Base-by-base conservation (phyloP, 345 rosid genomes). In the Citrus australasica region DNA sequence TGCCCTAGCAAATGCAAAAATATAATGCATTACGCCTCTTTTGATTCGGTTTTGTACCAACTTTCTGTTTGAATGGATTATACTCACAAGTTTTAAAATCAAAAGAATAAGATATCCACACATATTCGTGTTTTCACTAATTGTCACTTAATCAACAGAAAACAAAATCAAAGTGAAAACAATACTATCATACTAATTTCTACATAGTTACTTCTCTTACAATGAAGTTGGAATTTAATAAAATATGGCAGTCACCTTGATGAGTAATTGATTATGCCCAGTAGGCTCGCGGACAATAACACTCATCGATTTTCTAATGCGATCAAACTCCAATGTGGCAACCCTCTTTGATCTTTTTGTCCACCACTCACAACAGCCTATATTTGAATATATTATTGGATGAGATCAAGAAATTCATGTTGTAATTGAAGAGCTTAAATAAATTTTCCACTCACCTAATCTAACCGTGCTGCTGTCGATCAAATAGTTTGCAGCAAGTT, bases 291-390 rank as follows among this genome's bases (percentile, higher is more conserved):
- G 74, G 46, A 90, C 94, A 75, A 93, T 91, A 80, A 92, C 91
- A 80, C 98, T 89, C 95, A 92, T 95, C 17, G 98, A 91, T 85
- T 93, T 93, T 16, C 98, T 90, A 63, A 89, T 75, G 30, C 96
- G 95, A 84, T 93, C 99, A 85, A 95, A 93, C 86, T 93, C 98
- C 86, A 95, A 79, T 7, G 94, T 93, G 2, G 97, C 98, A 64
- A 95, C 76, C 80, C 80, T 91, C 83, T 90, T 92, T 6, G 88
- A 89, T 82, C 89, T 82, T 85, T 86, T 91, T 40, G 42, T 83
- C 98, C 95, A 95, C 97, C 98, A 92, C 10, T 92, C 93, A 25
- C 97, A 95, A 27, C 92, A 87, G 69, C 87, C 98, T 93, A 76
- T 28, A 75, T 78, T 71, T 30, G 48, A 53, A 30, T 80, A 76